Conservation (phyloP, 73 alveolate species). For the Durusdinium trenchii region DNA sequence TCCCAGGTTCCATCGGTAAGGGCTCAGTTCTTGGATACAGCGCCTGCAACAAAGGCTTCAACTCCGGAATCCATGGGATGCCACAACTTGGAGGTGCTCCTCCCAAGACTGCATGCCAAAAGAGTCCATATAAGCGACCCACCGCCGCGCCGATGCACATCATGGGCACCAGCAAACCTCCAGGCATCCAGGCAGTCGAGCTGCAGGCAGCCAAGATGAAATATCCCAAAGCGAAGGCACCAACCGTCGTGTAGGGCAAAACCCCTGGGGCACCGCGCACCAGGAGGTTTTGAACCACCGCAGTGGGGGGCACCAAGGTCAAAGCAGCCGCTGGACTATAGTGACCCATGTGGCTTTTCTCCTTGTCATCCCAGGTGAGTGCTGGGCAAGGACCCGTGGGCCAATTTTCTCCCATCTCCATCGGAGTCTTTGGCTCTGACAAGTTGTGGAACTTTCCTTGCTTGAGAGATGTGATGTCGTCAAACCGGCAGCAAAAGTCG, state of each 20-base stretch:
- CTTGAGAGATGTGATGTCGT: background rate
- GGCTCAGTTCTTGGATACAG: background rate
- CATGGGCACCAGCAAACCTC: conserved; percentile 80
- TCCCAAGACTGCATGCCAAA: conserved; percentile 47
- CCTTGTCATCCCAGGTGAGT: conserved; percentile 14
- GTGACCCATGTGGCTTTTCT: conserved; percentile 26
- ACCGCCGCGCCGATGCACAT: conserved; percentile 95
- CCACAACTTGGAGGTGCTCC: conserved; percentile 23
- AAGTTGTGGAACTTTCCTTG: conserved; percentile 14
- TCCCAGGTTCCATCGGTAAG: conserved; percentile 62
- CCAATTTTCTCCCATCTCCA: conserved; percentile 54
- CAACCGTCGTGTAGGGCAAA: conserved; percentile 17
- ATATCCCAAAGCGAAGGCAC: conserved; percentile 9
- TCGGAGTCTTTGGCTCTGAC: conserved; percentile 6
- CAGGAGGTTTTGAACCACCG: conserved; percentile 53
- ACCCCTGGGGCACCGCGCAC: conserved; percentile 63
- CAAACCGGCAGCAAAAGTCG: conserved; percentile 39
- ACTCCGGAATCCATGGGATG: conserved; percentile 84
- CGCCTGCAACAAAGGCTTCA: conserved; percentile 39
- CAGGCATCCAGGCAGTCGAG: conserved; percentile 57
- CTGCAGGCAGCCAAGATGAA: conserved; percentile 38
- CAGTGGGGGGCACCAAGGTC: conserved; percentile 75
- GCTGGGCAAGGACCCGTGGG: conserved; percentile 46
- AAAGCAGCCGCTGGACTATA: conserved; percentile 76
- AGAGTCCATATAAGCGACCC: conserved; percentile 48